phyloP scores from a whole-genome alignment of 208 protist species.

The Acanthamoeba healyi region DNA sequence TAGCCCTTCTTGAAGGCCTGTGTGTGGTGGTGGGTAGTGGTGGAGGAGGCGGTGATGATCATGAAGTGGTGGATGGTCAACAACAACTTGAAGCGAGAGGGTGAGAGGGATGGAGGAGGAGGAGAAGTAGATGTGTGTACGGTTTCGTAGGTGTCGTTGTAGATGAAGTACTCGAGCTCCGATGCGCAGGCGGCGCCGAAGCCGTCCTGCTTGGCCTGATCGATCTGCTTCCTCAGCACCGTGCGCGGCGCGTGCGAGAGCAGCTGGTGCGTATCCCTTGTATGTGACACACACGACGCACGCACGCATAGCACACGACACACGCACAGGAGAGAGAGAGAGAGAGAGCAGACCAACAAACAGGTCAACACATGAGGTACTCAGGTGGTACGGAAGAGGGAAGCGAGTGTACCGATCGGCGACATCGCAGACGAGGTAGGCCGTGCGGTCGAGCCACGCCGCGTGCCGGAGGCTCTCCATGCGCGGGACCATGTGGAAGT shows the following conservation, averaged over 20 bases:
- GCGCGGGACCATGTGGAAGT: slow-evolving; percentile 31
- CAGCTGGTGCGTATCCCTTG: slow-evolving; percentile 32
- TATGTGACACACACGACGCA: no score
- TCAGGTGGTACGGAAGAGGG: neutral
- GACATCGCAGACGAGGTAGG: slow-evolving; percentile 30
- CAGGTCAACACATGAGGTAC: neutral
- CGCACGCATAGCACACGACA: neutral
- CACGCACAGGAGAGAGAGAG: no score
- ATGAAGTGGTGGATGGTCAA: neutral
- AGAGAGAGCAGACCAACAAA: no score
- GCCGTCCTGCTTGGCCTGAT: slow-evolving; percentile 8
- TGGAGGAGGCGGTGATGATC: neutral
- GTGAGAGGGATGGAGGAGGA: neutral
- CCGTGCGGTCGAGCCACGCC: slow-evolving; percentile 50
- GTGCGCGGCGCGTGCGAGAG: slow-evolving; percentile 6
- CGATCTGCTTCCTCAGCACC: slow-evolving; percentile 12
- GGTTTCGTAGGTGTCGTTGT: slow-evolving; percentile 58
- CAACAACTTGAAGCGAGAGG: no score
- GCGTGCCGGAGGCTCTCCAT: slow-evolving; percentile 43
- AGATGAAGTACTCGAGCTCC: slow-evolving; percentile 65
- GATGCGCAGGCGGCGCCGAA: slow-evolving; percentile 18
- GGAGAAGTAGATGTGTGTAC: neutral
- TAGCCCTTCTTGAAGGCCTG: slow-evolving; percentile 52
- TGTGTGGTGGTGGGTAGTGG: neutral
- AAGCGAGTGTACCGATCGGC: neutral